Evolutionary conservation across 2,329 filamentous ascomycete genomes (phyloP).

Genomic region (Metarhizium guizhouense): DNA sequence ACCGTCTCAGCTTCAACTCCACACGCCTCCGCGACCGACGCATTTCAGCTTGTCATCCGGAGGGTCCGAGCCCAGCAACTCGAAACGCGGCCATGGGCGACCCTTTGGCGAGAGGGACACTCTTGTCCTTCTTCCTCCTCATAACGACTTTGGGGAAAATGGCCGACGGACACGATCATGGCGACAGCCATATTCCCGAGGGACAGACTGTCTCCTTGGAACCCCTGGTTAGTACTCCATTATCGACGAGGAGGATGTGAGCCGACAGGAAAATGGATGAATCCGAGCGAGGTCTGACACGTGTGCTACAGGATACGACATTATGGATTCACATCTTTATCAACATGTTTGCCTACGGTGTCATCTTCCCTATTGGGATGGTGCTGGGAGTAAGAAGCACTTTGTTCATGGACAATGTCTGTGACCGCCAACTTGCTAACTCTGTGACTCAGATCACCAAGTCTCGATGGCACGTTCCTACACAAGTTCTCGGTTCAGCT

Average conservation of each 20-base stretch:
- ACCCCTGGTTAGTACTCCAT: slow-evolving; percentile 51
- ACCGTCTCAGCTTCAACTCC: neutral
- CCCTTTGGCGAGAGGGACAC: slow-evolving; percentile 8
- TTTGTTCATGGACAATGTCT: no score
- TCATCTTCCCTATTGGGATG: slow-evolving; percentile 93
- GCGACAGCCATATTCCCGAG: slow-evolving; percentile 51
- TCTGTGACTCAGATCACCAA: slow-evolving; percentile 59
- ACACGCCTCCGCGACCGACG: neutral
- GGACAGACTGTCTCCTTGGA: slow-evolving; percentile 62
- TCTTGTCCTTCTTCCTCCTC: slow-evolving; percentile 11
- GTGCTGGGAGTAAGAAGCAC: slow-evolving; percentile 65
- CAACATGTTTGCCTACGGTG: slow-evolving; percentile 78
- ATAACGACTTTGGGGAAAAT: slow-evolving; percentile 15
- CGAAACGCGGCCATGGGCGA: slow-evolving; percentile 15
- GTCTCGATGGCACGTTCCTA: slow-evolving; percentile 88
- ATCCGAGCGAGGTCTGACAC: slow-evolving; percentile 20
- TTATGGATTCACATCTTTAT: slow-evolving; percentile 92
- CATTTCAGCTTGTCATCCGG: neutral
- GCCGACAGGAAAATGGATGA: neutral
- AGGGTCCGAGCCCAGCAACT: slow-evolving; percentile 1
- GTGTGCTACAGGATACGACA: slow-evolving; percentile 54
- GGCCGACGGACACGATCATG: slow-evolving; percentile 36
- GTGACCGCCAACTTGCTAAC: neutral
- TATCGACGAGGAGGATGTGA: neutral
- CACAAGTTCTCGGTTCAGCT: slow-evolving; percentile 65